Conservation (phyloP, 768 basidiomycete species). For the Amanita jacksonii region DNA sequence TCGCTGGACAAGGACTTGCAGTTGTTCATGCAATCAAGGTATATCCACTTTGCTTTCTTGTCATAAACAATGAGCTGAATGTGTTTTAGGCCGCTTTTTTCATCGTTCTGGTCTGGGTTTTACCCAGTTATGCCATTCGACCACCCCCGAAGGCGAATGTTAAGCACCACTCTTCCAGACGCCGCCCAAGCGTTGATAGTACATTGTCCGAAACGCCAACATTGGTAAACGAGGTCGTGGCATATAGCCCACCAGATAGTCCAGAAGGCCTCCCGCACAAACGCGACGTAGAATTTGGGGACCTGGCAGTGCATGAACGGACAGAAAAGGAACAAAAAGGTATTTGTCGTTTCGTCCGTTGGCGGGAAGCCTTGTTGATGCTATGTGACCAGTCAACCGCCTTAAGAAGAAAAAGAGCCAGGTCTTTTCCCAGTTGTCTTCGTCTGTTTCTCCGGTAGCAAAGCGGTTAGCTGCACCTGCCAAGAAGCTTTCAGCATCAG, state of each 20-base stretch:
- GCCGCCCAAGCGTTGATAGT: neutral
- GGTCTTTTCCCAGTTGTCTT: neutral
- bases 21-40: slow-evolving; percentile 1
- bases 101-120: slow-evolving; percentile 1
- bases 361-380: no score
- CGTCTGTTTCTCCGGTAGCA: slow-evolving; percentile 5
- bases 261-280: no score
- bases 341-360: neutral
- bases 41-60: neutral
- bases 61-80: neutral
- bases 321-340: neutral
- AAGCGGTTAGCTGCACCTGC: neutral
- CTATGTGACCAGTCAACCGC: no score
- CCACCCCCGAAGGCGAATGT: neutral
- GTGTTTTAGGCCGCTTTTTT: neutral
- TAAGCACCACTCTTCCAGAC: neutral
- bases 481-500: neutral
- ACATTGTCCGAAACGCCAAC: neutral
- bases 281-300: no score
- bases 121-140: slow-evolving; percentile 2
- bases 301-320: neutral
- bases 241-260: no score
- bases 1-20: slow-evolving; percentile 1
- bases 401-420: slow-evolving; percentile 1
- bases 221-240: neutral